These are phyloP conservation scores for Apiospora arundinis DNA, from an alignment of 2,329 filamentous ascomycete species.

Conservation along the genomic window DNA sequence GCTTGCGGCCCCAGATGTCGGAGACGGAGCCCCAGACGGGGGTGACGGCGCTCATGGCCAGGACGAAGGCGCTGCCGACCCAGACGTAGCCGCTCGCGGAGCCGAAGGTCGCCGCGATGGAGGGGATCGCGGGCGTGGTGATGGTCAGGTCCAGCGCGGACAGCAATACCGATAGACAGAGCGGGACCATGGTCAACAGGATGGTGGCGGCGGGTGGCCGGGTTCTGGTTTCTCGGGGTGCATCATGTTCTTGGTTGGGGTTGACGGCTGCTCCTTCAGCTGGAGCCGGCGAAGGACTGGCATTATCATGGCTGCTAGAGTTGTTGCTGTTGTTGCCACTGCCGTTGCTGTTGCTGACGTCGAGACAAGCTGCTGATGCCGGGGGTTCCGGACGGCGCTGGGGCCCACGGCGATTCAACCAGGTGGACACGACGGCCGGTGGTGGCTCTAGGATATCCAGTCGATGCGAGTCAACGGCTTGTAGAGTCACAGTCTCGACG, in stretches of 20 bases:
- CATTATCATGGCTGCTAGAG: neutral
- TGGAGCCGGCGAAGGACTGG: neutral
- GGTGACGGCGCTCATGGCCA: slow-evolving; percentile 41
- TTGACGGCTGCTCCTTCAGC: neutral
- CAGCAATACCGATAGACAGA: slow-evolving; percentile 51
- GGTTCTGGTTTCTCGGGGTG: neutral
- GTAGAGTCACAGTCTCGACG: slow-evolving; percentile 2
- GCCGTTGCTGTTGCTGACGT: neutral
- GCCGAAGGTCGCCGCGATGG: slow-evolving; percentile 71
- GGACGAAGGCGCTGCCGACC: slow-evolving; percentile 46
- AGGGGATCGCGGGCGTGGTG: slow-evolving; percentile 67
- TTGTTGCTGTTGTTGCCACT: neutral
- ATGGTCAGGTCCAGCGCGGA: slow-evolving; percentile 61
- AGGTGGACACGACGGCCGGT: neutral
- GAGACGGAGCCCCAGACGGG: slow-evolving; percentile 40
- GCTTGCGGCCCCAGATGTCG: slow-evolving; percentile 42
- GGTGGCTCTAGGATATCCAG: neutral
- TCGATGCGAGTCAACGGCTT: neutral
- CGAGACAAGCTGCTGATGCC: neutral
- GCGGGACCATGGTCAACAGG: slow-evolving; percentile 45
- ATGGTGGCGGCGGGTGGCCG: slow-evolving; percentile 13
- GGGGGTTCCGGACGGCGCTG: neutral
- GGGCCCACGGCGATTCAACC: neutral
- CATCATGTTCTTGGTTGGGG: neutral
- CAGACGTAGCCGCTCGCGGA: slow-evolving; percentile 66